Percentiles rank a stretch among this genome's conserved stretches.
Evolutionary conservation across 768 basidiomycete species (phyloP).

Genomic region (Obba rivulosa): DNA sequence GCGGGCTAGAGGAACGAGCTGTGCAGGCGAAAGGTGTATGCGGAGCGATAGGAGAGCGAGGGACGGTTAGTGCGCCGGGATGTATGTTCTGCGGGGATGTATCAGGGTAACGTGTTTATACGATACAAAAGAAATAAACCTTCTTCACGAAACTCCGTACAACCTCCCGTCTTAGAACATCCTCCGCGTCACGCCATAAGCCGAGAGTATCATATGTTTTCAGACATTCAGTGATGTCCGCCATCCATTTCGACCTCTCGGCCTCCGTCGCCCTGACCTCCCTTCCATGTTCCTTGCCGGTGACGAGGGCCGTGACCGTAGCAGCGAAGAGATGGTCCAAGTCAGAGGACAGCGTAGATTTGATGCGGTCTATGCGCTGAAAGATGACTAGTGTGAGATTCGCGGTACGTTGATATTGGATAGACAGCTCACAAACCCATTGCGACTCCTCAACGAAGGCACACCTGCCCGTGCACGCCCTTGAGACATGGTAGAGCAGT

Average conservation of each 20-base stretch:
- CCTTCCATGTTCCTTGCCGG: slow-evolving; percentile 30
- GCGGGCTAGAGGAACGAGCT: slow-evolving; percentile 11
- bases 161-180: slow-evolving; percentile 69
- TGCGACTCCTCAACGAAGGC: slow-evolving; percentile 78
- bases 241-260: slow-evolving; percentile 55
- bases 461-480: slow-evolving; percentile 74
- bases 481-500: slow-evolving; percentile 81
- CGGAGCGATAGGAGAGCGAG: slow-evolving; percentile 72
- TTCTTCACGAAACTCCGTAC: slow-evolving; percentile 74
- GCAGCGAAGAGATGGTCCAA: slow-evolving; percentile 76
- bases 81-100: slow-evolving; percentile 59
- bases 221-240: slow-evolving; percentile 75
- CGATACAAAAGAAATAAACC: slow-evolving; percentile 30
- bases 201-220: slow-evolving; percentile 74
- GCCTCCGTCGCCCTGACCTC: slow-evolving; percentile 50
- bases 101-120: slow-evolving; percentile 2
- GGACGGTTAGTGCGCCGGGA: slow-evolving; percentile 57
- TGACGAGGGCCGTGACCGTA: slow-evolving; percentile 48
- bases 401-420: slow-evolving; percentile 20
- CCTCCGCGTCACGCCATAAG: slow-evolving; percentile 86
- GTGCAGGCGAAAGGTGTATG: slow-evolving; percentile 60
- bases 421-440: slow-evolving; percentile 52
- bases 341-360: slow-evolving; percentile 79
- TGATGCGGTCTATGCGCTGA: slow-evolving; percentile 79
- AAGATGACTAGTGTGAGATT: slow-evolving; percentile 8